Evolutionary conservation across 768 basidiomycete genomes (phyloP), one percentile per base, ranked within the genome.

Genomic region (Crassisporium funariophilum): DNA sequence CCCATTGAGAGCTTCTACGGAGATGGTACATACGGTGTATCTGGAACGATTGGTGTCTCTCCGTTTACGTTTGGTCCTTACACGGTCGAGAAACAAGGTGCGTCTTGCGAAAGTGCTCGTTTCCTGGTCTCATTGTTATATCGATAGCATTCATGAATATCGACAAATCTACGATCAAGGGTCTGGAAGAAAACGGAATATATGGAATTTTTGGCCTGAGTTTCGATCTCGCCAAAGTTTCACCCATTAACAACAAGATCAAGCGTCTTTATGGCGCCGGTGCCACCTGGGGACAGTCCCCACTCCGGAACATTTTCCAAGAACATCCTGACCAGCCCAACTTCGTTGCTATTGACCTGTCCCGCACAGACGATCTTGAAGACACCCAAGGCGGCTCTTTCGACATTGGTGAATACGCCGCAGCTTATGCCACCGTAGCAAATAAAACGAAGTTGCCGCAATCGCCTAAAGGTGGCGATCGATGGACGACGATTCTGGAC

Each of bases 401-500:
- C 54, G 57, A 65, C 1, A 71, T 78, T 34, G 71, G 75, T 35
- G 74, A 71, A 46, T 74, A 72, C 56, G 70, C 70, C 8, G 55
- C 66, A 0, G 55, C 56, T 1, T 77, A 61, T 44, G 42, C 57
- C 4, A 56, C 60, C 1, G 57, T 76, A 12, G 54, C 56, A 8
- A 36, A 57, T 10, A 55, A 61, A 10, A 63, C 72, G 6, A 61
- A 64, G 49, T 47, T 71, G 19, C 44, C 63, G 3, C 65, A 74
- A 34, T 62, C 52, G 40, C 75, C 76, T 0, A 35, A 61, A 1
- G 62, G 65, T 5, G 55, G 58, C 1, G 57, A 67, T 3, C 60
- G 73, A 1, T 78, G 76, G 76, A 73, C 74, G 29, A 65, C 70
- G 20, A 50, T 74, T 21, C 50, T 76, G 27, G 69, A 70, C 2